Evolutionary conservation across 2,329 filamentous ascomycete species (phyloP).

Genomic region (Diplodia sapinea): DNA sequence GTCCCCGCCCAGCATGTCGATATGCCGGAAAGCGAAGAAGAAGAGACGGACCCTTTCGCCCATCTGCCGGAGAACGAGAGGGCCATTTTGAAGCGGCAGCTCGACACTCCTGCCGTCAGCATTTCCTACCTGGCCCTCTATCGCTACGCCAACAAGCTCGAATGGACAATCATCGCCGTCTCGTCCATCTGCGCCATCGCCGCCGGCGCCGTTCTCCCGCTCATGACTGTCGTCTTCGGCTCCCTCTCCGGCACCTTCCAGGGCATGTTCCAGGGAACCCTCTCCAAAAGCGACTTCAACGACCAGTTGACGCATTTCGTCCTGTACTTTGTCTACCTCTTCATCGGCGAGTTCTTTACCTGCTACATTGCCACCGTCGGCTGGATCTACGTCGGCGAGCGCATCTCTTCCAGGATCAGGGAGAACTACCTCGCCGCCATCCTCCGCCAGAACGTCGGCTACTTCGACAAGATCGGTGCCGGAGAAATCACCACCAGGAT

Average conservation of each 20-base stretch:
- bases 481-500: conserved; percentile 95
- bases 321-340: conserved; percentile 40
- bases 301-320: conserved; percentile 30
- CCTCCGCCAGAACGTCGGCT: conserved; percentile 49
- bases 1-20: conserved; percentile 30
- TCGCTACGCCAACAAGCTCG: conserved; percentile 71
- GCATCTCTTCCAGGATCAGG: conserved; percentile 44
- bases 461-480: conserved; percentile 80
- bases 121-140: conserved; percentile 70
- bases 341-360: conserved; percentile 35
- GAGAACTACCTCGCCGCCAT: conserved; percentile 68
- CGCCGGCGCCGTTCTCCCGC: conserved; percentile 74
- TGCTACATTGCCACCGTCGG: conserved; percentile 74
- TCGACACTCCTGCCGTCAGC: conserved; percentile 67
- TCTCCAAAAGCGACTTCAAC: conserved; percentile 36
- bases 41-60: conserved; percentile 61
- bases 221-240: conserved; percentile 66
- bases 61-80: conserved; percentile 71
- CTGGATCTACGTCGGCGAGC: conserved; percentile 73
- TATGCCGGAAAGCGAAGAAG: conserved; percentile 45
- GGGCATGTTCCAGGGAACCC: conserved; percentile 32
- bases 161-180: conserved; percentile 67
- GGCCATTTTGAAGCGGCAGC: conserved; percentile 70
- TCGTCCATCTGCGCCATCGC: conserved; percentile 70
- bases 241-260: conserved; percentile 34